Base-by-base conservation (phyloP, 345 rosid species). In the Limnanthes douglasii region DNA sequence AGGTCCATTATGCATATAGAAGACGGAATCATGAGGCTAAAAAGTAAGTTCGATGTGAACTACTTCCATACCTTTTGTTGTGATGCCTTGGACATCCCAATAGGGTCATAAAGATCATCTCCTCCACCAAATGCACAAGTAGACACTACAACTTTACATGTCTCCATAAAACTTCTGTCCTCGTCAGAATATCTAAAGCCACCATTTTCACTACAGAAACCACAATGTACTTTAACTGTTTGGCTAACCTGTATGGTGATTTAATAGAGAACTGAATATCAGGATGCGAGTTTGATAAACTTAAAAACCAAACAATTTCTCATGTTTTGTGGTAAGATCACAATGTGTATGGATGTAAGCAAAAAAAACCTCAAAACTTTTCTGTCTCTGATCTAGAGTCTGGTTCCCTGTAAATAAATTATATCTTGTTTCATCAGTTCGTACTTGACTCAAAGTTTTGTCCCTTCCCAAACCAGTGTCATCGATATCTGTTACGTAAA, bases 91-190 rank as follows among this genome's bases (percentile, higher is more conserved):
- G 72, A 54, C 83, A 78, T 78, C 56, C 90, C 95, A 54, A 88
- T 88, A 39, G 97, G 97, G 42, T 83, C 72, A 56, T 83, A 76
- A 54, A 88, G 97, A 51, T 76, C 70, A 65, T 88, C 97, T 28
- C 97, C 97, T 46, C 97, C 97, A 31, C 97, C 97, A 62, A 88
- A 88, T 3, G 95, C 78, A 72, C 93, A 88, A 18, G 95, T 88
- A 41, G 95, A 75, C 34, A 88, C 93, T 6, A 68, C 95, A 24
- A 51, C 65, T 56, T 57, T 40, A 56, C 93, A 78, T 28, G 39
- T 63, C 48, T 45, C 21, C 93, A 83, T 62, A 64, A 67, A 88
- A 43, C 24, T 59, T 47, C 58, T 73, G 54, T 83, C 95, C 60
- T 64, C 66, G 15, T 71, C 83, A 15, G 66, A 60, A 40, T 78